phyloP scores from a whole-genome alignment of 192 early-diverging fungal species.

The Coemansia pectinata region DNA sequence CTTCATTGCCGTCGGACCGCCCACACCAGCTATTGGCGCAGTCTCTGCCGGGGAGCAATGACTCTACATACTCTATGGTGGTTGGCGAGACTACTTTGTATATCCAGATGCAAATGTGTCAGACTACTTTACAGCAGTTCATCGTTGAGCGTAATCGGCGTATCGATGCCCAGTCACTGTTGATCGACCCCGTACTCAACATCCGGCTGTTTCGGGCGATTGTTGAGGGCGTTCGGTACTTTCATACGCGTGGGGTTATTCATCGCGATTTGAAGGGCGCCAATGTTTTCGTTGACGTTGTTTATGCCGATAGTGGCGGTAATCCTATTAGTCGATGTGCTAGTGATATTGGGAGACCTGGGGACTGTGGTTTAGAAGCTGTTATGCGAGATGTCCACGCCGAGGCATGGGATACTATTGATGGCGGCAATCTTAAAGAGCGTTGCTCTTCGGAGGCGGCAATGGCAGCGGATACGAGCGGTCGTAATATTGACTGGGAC shows the following conservation, averaged over 20 bases:
- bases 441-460: slow-evolving; percentile 12
- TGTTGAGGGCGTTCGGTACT: slow-evolving; percentile 69
- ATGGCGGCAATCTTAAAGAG: slow-evolving; percentile 42
- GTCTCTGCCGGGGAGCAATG: slow-evolving; percentile 23
- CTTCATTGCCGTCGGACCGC: neutral
- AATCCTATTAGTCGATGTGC: slow-evolving; percentile 33
- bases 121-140: slow-evolving; percentile 70
- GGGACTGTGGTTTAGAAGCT: neutral
- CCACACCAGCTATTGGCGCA: slow-evolving; percentile 2
- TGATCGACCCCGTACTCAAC: slow-evolving; percentile 60
- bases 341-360: slow-evolving; percentile 32
- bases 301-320: slow-evolving; percentile 36
- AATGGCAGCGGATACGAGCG: neutral
- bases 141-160: slow-evolving; percentile 63
- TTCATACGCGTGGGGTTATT: slow-evolving; percentile 58
- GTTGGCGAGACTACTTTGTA: slow-evolving; percentile 60
- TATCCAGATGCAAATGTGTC: slow-evolving; percentile 95
- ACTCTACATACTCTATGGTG: slow-evolving; percentile 7
- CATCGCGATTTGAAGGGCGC: slow-evolving; percentile 90
- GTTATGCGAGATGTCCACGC: slow-evolving; percentile 17
- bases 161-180: slow-evolving; percentile 27
- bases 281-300: slow-evolving; percentile 73
- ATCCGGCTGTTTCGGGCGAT: slow-evolving; percentile 72
- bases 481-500: slow-evolving; percentile 50
- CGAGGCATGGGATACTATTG: slow-evolving; percentile 38